Evolutionary conservation across 345 rosid species (phyloP).

Genomic region (Populus ilicifolia): DNA sequence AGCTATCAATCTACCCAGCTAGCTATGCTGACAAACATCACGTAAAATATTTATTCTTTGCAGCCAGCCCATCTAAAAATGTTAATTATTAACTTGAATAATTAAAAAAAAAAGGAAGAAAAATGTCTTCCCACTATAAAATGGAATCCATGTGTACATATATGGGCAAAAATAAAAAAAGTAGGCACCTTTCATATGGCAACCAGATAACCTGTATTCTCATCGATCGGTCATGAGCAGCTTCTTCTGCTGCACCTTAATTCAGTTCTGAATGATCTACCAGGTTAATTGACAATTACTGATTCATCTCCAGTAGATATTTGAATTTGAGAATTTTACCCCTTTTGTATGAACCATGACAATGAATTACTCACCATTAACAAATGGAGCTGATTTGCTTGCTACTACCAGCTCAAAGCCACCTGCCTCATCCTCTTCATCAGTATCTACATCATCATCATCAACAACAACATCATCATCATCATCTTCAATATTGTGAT

Average conservation of each 20-base stretch:
- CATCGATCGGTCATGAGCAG: background rate
- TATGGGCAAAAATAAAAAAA: background rate
- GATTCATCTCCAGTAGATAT: background rate
- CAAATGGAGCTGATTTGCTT: constrained; percentile 1
- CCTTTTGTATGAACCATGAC: background rate
- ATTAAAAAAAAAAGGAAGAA: background rate
- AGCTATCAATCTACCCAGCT: background rate
- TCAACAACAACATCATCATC: background rate
- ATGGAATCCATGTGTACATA: constrained; percentile 29
- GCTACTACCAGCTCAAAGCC: constrained; percentile 17
- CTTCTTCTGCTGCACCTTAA: background rate
- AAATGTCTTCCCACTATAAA: constrained; percentile 12
- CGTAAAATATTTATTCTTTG: constrained; percentile 7
- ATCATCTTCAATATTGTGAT: constrained; percentile 1
- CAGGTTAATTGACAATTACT: background rate
- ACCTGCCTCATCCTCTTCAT: constrained; percentile 18
- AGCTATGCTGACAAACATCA: background rate
- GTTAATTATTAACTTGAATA: background rate
- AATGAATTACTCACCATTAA: constrained; percentile 11
- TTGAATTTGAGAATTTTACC: background rate
- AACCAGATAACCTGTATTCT: background rate
- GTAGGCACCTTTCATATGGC: background rate
- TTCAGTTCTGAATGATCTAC: background rate
- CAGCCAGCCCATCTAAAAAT: background rate
- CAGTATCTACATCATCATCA: constrained; percentile 6